phyloP scores from a whole-genome alignment of 768 basidiomycete genomes.

The Glaciozyma antarctica region DNA sequence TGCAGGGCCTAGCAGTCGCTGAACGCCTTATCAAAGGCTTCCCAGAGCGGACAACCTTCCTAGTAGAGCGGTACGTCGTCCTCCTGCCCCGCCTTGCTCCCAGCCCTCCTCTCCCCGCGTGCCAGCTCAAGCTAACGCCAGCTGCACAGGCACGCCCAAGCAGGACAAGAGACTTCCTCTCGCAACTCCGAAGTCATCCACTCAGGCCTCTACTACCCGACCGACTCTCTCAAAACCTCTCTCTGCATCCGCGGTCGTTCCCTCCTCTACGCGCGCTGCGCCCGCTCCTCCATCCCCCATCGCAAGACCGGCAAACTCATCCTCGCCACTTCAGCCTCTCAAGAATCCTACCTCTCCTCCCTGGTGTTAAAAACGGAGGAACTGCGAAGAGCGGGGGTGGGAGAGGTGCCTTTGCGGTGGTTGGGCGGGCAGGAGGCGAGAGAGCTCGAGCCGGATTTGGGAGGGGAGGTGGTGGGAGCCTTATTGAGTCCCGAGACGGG shows the following conservation, averaged over 20 bases:
- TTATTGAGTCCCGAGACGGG: slow-evolving; percentile 80
- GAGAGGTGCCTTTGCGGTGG: slow-evolving; percentile 50
- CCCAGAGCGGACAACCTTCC: slow-evolving; percentile 59
- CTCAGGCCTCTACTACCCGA: slow-evolving; percentile 44
- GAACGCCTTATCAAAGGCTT: slow-evolving; percentile 58
- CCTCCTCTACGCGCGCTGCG: slow-evolving; percentile 64
- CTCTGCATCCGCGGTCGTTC: slow-evolving; percentile 78
- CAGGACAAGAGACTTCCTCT: slow-evolving; percentile 62
- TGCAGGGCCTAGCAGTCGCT: slow-evolving; percentile 66
- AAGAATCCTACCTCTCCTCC: slow-evolving; percentile 59
- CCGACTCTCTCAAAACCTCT: slow-evolving; percentile 68
- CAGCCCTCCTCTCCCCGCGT: background rate
- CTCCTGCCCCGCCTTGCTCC: background rate
- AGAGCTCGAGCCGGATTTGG: slow-evolving; percentile 74
- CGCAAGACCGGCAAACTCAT: slow-evolving; percentile 80
- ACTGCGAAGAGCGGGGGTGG: slow-evolving; percentile 50
- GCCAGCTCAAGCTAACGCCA: slow-evolving; percentile 39
- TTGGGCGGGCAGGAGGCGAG: slow-evolving; percentile 59
- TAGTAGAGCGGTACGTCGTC: slow-evolving; percentile 51
- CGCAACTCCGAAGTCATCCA: slow-evolving; percentile 94
- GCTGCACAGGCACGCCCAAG: background rate
- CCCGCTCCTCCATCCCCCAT: slow-evolving; percentile 51
- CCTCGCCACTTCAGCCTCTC: slow-evolving; percentile 56
- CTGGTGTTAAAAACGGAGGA: slow-evolving; percentile 56
- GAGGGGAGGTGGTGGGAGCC: slow-evolving; percentile 57